A percentile compares a stretch with the other conserved stretches of the same genome.
These are phyloP conservation scores for Nidula niveotomentosa DNA, from an alignment of 1,284 basidiomycete genomes.

Conservation along the genomic window DNA sequence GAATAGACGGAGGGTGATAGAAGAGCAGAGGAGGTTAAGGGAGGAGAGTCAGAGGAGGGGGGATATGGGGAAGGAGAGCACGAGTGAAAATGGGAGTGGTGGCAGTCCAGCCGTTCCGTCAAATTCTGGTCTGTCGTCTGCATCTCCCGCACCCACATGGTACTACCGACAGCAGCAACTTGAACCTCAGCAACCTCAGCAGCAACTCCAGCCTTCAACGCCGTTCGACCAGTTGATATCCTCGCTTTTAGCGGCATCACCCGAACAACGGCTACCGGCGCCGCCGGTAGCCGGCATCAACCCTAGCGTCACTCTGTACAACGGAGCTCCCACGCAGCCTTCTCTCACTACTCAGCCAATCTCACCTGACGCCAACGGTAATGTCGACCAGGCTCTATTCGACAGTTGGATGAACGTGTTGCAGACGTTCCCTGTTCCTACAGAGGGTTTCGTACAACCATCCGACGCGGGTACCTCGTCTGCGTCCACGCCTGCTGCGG, in stretches of 20 bases:
- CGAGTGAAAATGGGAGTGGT: background rate
- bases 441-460: conserved; percentile 19
- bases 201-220: conserved; percentile 11
- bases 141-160: background rate
- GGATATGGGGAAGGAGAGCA: too few relatives aligned
- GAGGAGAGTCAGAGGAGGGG: conserved; percentile 4
- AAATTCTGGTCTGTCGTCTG: background rate
- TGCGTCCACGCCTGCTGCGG: conserved; percentile 6
- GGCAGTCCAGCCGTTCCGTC: background rate
- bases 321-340: too few relatives aligned
- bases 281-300: background rate
- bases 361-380: too few relatives aligned
- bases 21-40: conserved; percentile 8
- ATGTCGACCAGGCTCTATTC: conserved; percentile 38
- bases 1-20: conserved; percentile 8
- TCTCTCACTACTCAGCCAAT: too few relatives aligned
- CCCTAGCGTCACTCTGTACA: too few relatives aligned
- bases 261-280: conserved; percentile 5
- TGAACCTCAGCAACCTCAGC: conserved; percentile 3
- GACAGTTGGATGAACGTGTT: conserved; percentile 54
- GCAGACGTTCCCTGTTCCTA: conserved; percentile 33
- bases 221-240: conserved; percentile 38
- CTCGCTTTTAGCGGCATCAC: conserved; percentile 30
- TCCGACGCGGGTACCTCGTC: background rate
- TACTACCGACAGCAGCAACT: background rate